These are phyloP conservation scores for Apiotrichum veenhuisii DNA, from an alignment of 1,284 basidiomycete genomes.

Conservation along the genomic window DNA sequence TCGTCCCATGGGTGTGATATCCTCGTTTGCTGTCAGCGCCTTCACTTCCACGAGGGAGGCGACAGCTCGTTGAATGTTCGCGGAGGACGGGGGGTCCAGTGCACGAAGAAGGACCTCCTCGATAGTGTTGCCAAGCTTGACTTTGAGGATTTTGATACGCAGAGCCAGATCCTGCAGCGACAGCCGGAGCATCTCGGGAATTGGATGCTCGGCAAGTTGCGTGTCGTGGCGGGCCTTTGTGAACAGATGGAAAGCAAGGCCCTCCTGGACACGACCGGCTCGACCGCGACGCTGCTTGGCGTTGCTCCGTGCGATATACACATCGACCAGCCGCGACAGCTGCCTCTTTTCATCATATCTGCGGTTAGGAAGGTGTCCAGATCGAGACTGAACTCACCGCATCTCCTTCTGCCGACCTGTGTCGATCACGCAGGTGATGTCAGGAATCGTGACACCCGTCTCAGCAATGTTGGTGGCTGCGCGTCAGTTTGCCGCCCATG, in stretches of 20 bases:
- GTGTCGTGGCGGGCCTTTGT: conserved; percentile 82
- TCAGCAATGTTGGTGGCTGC: conserved; percentile 70
- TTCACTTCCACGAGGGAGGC: conserved; percentile 82
- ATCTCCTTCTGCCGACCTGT: conserved; percentile 89
- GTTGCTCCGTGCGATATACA: conserved; percentile 89
- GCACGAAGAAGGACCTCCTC: conserved; percentile 86
- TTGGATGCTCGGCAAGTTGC: conserved; percentile 77
- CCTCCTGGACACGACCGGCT: conserved; percentile 85
- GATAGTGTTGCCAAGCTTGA: conserved; percentile 79
- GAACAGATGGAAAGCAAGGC: conserved; percentile 94
- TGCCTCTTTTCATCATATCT: conserved; percentile 98
- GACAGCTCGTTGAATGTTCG: conserved; percentile 90
- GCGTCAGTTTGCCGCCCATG: background rate
- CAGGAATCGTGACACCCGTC: conserved; percentile 96
- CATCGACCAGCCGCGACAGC: conserved; percentile 86
- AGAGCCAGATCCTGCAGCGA: conserved; percentile 92
- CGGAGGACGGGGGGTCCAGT: conserved; percentile 79
- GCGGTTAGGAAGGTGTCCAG: conserved; percentile 7
- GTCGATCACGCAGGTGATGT: conserved; percentile 97
- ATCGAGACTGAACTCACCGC: conserved; percentile 55
- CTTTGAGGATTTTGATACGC: conserved; percentile 94
- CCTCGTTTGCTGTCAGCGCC: conserved; percentile 75
- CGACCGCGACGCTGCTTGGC: conserved; percentile 87
- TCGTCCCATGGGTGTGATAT: conserved; percentile 92
- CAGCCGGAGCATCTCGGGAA: conserved; percentile 93